A percentile compares a stretch with the other conserved stretches of the same genome.
Evolutionary conservation across 1,139 yeast genomes (phyloP).

Genomic region (Citeromyces siamensis): DNA sequence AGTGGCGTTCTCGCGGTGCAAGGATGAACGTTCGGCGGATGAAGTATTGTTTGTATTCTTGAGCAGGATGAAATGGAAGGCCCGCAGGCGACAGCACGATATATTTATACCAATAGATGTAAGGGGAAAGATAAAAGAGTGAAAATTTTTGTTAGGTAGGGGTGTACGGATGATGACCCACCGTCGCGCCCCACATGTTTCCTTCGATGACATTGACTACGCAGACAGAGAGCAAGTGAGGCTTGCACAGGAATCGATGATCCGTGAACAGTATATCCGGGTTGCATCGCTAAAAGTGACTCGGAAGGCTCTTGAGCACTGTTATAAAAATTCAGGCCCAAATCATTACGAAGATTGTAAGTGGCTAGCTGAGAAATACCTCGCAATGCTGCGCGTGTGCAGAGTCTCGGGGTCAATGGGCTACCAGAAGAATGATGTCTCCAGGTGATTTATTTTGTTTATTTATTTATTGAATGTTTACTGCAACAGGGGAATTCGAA

Average conservation of each 20-base stretch:
- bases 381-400: conserved; percentile 62
- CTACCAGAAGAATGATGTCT: conserved; percentile 78
- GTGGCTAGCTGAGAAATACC: conserved; percentile 64
- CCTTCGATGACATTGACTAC: conserved; percentile 78
- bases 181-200: conserved; percentile 61
- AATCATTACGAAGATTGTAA: conserved; percentile 73
- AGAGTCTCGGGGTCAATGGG: conserved; percentile 65
- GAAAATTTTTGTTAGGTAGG: too few relatives aligned
- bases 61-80: too few relatives aligned
- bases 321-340: conserved; percentile 49
- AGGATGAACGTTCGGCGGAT: too few relatives aligned
- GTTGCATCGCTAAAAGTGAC: conserved; percentile 55
- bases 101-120: too few relatives aligned
- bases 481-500: too few relatives aligned
- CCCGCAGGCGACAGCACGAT: too few relatives aligned
- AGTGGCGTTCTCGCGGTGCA: conserved; percentile 8
- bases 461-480: not conserved
- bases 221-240: conserved; percentile 50
- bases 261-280: conserved; percentile 75
- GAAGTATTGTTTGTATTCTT: too few relatives aligned
- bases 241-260: conserved; percentile 63
- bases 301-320: conserved; percentile 63
- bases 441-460: conserved; percentile 29
- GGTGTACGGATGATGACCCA: conserved; percentile 2
- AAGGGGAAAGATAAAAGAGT: too few relatives aligned